Evolutionary conservation across 2,329 filamentous ascomycete genomes (phyloP).

Genomic region (Claviceps purpurea): DNA sequence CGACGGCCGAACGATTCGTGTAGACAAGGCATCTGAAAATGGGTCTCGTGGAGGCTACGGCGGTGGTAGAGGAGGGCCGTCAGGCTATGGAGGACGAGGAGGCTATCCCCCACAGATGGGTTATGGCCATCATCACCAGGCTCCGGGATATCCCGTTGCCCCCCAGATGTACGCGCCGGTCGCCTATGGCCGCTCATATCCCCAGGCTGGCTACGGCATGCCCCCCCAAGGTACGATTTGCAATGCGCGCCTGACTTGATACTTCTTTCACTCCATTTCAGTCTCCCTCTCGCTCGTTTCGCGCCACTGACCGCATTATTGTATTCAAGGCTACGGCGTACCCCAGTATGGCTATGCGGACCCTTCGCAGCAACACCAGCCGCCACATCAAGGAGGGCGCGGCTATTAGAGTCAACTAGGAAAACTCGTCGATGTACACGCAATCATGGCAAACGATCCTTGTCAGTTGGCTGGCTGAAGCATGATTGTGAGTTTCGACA

Average conservation of each 20-base stretch:
- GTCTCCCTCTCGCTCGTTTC: not conserved
- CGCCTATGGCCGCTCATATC: slow-evolving; percentile 26
- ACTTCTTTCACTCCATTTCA: not conserved
- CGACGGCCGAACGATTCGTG: slow-evolving; percentile 85
- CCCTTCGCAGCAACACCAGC: slow-evolving; percentile 11
- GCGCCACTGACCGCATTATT: slow-evolving; percentile 5
- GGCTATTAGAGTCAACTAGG: slow-evolving; percentile 8
- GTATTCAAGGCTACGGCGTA: slow-evolving; percentile 18
- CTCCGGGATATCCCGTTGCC: slow-evolving; percentile 21
- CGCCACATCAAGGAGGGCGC: slow-evolving; percentile 11
- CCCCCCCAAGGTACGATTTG: slow-evolving; percentile 26
- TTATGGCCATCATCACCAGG: slow-evolving; percentile 24
- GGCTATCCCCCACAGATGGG: slow-evolving; percentile 29
- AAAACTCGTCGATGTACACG: not conserved
- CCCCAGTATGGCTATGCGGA: slow-evolving; percentile 31
- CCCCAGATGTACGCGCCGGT: slow-evolving; percentile 25
- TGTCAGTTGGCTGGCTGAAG: not conserved
- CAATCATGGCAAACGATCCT: not conserved
- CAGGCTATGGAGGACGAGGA: slow-evolving; percentile 29
- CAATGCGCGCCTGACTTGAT: not conserved
- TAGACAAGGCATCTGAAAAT: slow-evolving; percentile 87
- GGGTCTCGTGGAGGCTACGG: slow-evolving; percentile 38
- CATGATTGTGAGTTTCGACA: not conserved
- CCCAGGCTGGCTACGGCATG: slow-evolving; percentile 22
- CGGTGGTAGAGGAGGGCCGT: slow-evolving; percentile 24